A percentile compares a stretch with the other conserved stretches of the same genome.
Evolutionary conservation across 176 grass and related monocot species (phyloP).

Genomic region (Ensete ventricosum): DNA sequence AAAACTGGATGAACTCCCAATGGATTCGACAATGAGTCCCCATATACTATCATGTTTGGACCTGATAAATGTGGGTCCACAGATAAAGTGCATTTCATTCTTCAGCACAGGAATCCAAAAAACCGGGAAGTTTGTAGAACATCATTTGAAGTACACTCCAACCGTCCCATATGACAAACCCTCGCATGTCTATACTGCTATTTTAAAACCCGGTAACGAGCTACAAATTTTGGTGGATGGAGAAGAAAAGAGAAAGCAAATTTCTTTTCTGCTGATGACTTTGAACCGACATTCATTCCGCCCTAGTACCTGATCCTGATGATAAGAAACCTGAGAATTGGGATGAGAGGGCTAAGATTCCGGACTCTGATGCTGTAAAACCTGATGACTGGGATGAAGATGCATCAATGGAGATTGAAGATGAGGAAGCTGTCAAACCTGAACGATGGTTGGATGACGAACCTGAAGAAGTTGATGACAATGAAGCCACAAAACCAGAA

Average conservation of each 20-base stretch:
- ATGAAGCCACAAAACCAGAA: slow-evolving; percentile 73
- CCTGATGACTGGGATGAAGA: slow-evolving; percentile 96
- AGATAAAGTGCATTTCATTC: slow-evolving; percentile 96
- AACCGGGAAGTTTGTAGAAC: slow-evolving; percentile 82
- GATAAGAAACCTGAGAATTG: slow-evolving; percentile 98
- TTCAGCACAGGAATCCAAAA: slow-evolving; percentile 83
- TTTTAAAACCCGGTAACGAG: slow-evolving; percentile 73
- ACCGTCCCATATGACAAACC: slow-evolving; percentile 80
- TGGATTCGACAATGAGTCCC: slow-evolving; percentile 78
- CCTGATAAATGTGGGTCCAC: slow-evolving; percentile 98
- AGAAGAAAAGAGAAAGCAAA: slow-evolving; percentile 79
- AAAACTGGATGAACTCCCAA: slow-evolving; percentile 56
- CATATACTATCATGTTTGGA: slow-evolving; percentile 95
- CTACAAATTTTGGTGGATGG: slow-evolving; percentile 77
- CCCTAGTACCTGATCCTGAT: slow-evolving; percentile 80
- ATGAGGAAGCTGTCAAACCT: slow-evolving; percentile 77
- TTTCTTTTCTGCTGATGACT: slow-evolving; percentile 74
- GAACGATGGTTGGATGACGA: slow-evolving; percentile 96
- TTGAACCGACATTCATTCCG: slow-evolving; percentile 84
- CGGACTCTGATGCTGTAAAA: slow-evolving; percentile 64
- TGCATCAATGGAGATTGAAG: slow-evolving; percentile 84
- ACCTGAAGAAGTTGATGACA: slow-evolving; percentile 83
- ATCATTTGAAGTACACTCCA: slow-evolving; percentile 90
- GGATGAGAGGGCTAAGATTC: slow-evolving; percentile 88
- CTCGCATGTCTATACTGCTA: slow-evolving; percentile 88